Conservation (phyloP, 176 grass and related monocot genomes). For the Oryza coarctata region DNA sequence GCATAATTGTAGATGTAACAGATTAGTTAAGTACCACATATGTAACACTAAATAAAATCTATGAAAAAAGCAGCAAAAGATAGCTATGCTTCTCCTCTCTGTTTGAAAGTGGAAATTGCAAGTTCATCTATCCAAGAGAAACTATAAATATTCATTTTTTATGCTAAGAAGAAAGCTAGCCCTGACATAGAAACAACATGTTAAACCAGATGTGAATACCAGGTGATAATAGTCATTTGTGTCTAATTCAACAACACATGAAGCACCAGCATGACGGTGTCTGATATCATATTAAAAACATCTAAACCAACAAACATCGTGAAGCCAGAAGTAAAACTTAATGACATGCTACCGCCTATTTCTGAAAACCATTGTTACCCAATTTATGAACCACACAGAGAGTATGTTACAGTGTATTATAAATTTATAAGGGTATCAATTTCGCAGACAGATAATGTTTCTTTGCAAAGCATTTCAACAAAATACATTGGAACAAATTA, state of each 20-base stretch:
- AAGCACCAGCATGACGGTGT: not conserved
- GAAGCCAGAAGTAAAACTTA: not conserved
- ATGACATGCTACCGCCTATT: not conserved
- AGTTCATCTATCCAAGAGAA: not conserved
- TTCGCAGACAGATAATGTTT: not conserved
- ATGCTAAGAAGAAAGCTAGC: not conserved
- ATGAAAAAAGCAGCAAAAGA: not conserved
- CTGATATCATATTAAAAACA: conserved; percentile 4
- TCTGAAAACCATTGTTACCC: not conserved
- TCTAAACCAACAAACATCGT: not conserved
- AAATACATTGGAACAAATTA: not conserved
- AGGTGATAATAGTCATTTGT: not conserved
- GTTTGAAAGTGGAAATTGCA: not conserved
- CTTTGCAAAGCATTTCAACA: not conserved
- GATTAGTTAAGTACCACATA: conserved; percentile 7
- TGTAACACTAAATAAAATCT: not conserved
- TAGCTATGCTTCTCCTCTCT: not conserved
- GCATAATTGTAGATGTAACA: conserved; percentile 16
- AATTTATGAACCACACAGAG: not conserved
- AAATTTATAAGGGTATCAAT: not conserved
- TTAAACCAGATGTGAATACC: not conserved
- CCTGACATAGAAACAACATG: not conserved
- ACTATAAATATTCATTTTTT: not conserved
- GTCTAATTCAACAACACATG: not conserved
- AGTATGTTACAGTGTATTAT: not conserved